These are phyloP conservation scores for Endocarpon pusillum DNA, from an alignment of 495 filamentous ascomycete species.

Conservation along the genomic window DNA sequence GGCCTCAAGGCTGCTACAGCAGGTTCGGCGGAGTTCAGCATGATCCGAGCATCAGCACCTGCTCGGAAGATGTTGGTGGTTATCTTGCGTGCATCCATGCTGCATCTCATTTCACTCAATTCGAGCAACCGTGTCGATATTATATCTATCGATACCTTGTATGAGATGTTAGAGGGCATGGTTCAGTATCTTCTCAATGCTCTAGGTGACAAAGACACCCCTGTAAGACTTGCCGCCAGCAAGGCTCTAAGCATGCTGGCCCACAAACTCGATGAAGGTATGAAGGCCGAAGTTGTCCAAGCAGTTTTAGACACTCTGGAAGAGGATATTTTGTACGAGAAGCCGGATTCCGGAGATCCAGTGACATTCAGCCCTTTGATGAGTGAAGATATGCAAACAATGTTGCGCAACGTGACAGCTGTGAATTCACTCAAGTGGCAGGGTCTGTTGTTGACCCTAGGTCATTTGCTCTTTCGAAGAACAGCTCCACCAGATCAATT, in stretches of 20 bases:
- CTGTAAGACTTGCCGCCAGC: conserved; percentile 74
- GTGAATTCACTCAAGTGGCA: conserved; percentile 82
- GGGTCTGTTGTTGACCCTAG: conserved; percentile 70
- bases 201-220: conserved; percentile 69
- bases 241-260: conserved; percentile 83
- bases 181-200: conserved; percentile 50
- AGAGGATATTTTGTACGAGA: conserved; percentile 56
- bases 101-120: neutral
- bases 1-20: conserved; percentile 31
- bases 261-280: conserved; percentile 54
- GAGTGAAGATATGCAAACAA: conserved; percentile 12
- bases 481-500: conserved; percentile 52
- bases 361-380: conserved; percentile 8
- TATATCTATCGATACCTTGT: too few species aligned
- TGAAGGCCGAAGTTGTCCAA: conserved; percentile 73
- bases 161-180: conserved; percentile 1
- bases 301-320: conserved; percentile 60
- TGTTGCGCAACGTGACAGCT: conserved; percentile 44
- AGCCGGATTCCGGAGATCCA: conserved; percentile 21
- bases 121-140: neutral
- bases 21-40: neutral
- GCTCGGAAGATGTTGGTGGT: neutral
- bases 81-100: neutral
- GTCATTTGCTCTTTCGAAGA: conserved; percentile 65
- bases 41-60: too few species aligned